Conservation (phyloP, 805 yeast genomes). For the Wickerhamiella qilinensis region DNA sequence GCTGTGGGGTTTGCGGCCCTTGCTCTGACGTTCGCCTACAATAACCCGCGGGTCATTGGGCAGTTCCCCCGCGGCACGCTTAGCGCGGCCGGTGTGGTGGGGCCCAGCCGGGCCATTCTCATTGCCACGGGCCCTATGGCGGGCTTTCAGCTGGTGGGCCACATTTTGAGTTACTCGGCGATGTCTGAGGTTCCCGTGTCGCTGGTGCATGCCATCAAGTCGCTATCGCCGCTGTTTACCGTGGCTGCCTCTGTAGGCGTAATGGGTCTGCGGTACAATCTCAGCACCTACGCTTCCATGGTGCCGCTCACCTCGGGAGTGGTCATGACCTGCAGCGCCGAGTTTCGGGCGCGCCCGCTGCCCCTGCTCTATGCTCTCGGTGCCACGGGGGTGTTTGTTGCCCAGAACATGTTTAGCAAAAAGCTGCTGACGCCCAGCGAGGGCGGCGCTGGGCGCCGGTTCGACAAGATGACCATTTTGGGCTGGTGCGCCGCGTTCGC, state of each 20-base stretch:
- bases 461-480: constrained; percentile 69
- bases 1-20: constrained; percentile 34
- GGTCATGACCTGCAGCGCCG: constrained; percentile 39
- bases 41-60: constrained; percentile 15
- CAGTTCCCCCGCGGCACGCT: constrained; percentile 23
- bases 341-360: constrained; percentile 29
- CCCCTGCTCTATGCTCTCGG: constrained; percentile 57
- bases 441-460: constrained; percentile 24
- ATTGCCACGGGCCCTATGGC: constrained; percentile 77
- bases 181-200: constrained; percentile 87
- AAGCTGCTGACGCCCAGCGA: constrained; percentile 41
- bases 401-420: constrained; percentile 77
- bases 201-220: constrained; percentile 84
- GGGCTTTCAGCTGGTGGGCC: constrained; percentile 81
- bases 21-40: constrained; percentile 9
- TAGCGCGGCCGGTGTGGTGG: constrained; percentile 12
- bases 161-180: constrained; percentile 82
- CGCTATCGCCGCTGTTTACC: constrained; percentile 77
- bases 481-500: constrained; percentile 69
- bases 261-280: constrained; percentile 40
- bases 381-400: constrained; percentile 62
- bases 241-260: constrained; percentile 58
- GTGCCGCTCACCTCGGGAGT: constrained; percentile 73
- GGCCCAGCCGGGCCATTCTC: constrained; percentile 18
- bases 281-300: constrained; percentile 60